Conservation (phyloP, 2,329 filamentous ascomycete species). For the Epichloe gansuensis region DNA sequence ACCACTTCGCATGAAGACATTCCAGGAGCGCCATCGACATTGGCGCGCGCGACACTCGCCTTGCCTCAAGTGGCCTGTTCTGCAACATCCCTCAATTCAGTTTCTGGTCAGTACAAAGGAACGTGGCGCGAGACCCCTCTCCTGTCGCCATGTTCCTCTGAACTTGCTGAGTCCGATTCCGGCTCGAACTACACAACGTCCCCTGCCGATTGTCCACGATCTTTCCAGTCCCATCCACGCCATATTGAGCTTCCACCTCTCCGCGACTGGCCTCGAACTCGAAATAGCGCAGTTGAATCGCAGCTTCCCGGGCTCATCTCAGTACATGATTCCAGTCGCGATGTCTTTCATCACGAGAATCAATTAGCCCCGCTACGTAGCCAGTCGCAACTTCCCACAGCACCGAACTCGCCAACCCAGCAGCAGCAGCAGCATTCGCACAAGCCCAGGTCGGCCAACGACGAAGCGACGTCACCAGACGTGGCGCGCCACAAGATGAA, state of each 20-base stretch:
- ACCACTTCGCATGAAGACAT: neutral
- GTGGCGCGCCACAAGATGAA: neutral
- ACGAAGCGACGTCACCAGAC: neutral
- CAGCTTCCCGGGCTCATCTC: slow-evolving; percentile 19
- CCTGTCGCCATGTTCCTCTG: slow-evolving; percentile 26
- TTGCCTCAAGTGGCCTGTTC: neutral
- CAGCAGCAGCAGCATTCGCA: neutral
- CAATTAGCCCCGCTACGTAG: neutral
- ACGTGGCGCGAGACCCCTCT: slow-evolving; percentile 20
- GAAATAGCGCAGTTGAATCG: slow-evolving; percentile 5
- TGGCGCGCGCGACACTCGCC: neutral
- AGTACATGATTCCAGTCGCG: neutral
- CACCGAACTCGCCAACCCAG: neutral
- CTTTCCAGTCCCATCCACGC: slow-evolving; percentile 21
- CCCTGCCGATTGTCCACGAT: slow-evolving; percentile 23
- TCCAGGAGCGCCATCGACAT: neutral
- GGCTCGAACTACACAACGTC: slow-evolving; percentile 51
- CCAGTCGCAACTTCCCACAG: neutral
- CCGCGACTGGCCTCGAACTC: slow-evolving; percentile 5
- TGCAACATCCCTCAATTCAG: neutral
- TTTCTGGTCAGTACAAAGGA: neutral
- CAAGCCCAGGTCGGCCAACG: neutral
- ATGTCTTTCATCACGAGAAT: neutral
- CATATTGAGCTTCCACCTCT: slow-evolving; percentile 31
- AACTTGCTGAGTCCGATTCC: slow-evolving; percentile 50